Evolutionary conservation across 148 eudicot genomes (phyloP), one percentile per base, ranked within the genome.

Genomic region (Rhododendron williamsianum): DNA sequence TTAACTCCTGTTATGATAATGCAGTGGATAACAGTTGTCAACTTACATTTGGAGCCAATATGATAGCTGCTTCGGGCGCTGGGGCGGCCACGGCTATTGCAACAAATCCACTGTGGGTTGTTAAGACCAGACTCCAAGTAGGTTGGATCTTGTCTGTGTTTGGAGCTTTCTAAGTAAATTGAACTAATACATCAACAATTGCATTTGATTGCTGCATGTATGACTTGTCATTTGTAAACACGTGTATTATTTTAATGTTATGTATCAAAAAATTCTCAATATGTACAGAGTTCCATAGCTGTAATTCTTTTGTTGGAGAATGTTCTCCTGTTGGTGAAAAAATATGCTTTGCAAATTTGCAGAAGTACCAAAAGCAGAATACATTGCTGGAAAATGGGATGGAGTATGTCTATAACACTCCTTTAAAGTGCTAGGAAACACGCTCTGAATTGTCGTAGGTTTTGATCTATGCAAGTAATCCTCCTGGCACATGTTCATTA

Each of bases 71-170:
- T 90, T 91, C 98, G 16, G 95, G 96, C 46, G 98, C 98, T 83
- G 98, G 98, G 85, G 98, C 98, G 81, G 94, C 93, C 84, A 96
- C 98, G 49, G 91, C 98, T 82, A 87, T 92, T 80, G 82, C 92
- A 46, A 91, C 98, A 80, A 96, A 96, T 93, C 99, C 99, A 16
- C 86, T 96, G 87, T 96, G 99, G 99, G 99, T 96, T 88, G 99
- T 96, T 80, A 96, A 96, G 95, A 96, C 99, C 83, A 91, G 99
- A 83, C 97, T 96, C 82, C 99, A 96, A 91, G 99, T 96, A 89
- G 92, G 97, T 91, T 87, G 85, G 87, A 33, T 67, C 65, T 73
- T 82, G 73, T 86, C 54, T 3, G 13, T 51, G 4, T 41, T 49
- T 74, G 74, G 81, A 73, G 43, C 38, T 85, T 81, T 69, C 41